These are phyloP conservation scores for Phlebiopsis gigantea DNA, from an alignment of 768 basidiomycete species.

Conservation along the genomic window DNA sequence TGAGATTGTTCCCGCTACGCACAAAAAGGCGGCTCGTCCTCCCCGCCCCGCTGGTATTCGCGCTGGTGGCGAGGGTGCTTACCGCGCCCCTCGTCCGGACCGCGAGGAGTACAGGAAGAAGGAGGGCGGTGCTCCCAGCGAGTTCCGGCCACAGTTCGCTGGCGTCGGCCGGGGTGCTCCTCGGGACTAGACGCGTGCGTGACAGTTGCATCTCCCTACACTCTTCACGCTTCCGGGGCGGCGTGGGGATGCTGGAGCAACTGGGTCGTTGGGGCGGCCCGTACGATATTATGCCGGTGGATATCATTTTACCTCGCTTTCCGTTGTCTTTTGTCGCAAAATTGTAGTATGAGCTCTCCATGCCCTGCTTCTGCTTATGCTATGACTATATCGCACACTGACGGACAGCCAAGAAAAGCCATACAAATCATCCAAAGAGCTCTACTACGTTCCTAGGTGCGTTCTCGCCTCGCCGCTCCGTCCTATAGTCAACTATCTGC, in stretches of 20 bases:
- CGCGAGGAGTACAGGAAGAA: slow-evolving; percentile 91
- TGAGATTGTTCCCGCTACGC: slow-evolving; percentile 96
- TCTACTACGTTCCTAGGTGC: slow-evolving; percentile 38
- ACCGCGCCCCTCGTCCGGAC: slow-evolving; percentile 83
- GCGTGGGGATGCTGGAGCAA: slow-evolving; percentile 7
- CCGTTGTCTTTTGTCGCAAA: slow-evolving; percentile 22
- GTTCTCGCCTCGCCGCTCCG: slow-evolving; percentile 20
- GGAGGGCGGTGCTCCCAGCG: slow-evolving; percentile 77
- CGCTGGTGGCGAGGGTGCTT: slow-evolving; percentile 70
- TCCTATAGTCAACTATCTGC: slow-evolving; percentile 43
- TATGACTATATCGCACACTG: slow-evolving; percentile 18
- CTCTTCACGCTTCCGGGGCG: slow-evolving; percentile 4
- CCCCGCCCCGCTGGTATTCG: slow-evolving; percentile 76
- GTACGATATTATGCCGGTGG: slow-evolving; percentile 19
- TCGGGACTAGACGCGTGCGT: slow-evolving; percentile 42
- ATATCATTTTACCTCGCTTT: slow-evolving; percentile 12
- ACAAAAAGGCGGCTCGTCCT: slow-evolving; percentile 93
- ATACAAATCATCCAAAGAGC: slow-evolving; percentile 32
- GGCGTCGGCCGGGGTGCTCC: slow-evolving; percentile 88
- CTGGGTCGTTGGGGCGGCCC: slow-evolving; percentile 14
- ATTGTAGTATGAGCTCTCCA: slow-evolving; percentile 28
- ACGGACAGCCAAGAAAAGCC: neutral
- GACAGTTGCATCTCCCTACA: neutral
- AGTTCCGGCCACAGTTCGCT: slow-evolving; percentile 85
- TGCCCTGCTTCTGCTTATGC: slow-evolving; percentile 25